These are phyloP conservation scores for Yamadazyma dushanensis DNA, from an alignment of 1,139 yeast species.

Conservation along the genomic window DNA sequence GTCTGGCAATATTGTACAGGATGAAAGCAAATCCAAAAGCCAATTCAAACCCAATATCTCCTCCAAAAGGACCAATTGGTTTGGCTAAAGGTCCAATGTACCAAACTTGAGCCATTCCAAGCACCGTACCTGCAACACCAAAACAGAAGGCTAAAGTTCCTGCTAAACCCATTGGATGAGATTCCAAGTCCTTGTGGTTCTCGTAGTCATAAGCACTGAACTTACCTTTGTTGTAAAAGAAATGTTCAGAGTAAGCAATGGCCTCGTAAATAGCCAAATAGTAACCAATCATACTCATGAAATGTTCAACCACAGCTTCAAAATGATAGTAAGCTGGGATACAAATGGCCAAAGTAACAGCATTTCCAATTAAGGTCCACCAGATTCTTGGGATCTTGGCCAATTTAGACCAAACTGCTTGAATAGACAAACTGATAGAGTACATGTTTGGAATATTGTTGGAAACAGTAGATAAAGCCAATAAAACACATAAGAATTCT, in stretches of 20 bases:
- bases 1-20: constrained; percentile 61
- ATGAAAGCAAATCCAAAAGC: constrained; percentile 70
- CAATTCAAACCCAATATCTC: constrained; percentile 86
- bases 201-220: constrained; percentile 60
- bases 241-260: constrained; percentile 73
- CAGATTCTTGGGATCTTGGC: constrained; percentile 72
- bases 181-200: constrained; percentile 54
- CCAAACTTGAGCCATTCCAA: constrained; percentile 89
- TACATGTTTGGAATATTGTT: constrained; percentile 93
- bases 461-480: constrained; percentile 82
- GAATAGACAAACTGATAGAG: constrained; percentile 83
- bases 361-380: constrained; percentile 80
- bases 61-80: constrained; percentile 67
- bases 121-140: constrained; percentile 82
- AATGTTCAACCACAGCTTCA: constrained; percentile 70
- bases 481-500: constrained; percentile 79
- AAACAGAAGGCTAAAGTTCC: constrained; percentile 76
- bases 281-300: constrained; percentile 89
- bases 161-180: constrained; percentile 74
- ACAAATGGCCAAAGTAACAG: constrained; percentile 76
- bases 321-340: constrained; percentile 84
- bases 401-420: constrained; percentile 75
- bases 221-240: constrained; percentile 66
- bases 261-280: constrained; percentile 85
- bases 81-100: constrained; percentile 69